Conservation (phyloP, 106 monocot species). For the Dendrobium catenatum region DNA sequence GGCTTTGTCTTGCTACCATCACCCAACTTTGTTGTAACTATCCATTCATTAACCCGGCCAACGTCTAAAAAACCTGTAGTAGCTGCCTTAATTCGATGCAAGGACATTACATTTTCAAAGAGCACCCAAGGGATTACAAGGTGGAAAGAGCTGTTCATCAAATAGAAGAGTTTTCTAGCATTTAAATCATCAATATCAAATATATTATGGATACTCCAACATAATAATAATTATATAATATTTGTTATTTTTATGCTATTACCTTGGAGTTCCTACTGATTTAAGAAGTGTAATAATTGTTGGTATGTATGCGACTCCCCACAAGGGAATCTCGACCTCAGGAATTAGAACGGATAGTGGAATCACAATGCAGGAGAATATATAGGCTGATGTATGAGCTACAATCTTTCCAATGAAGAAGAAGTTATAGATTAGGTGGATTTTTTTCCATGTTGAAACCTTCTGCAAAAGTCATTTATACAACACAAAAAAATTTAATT, state of each 20-base stretch:
- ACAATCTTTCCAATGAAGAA: constrained; percentile 49
- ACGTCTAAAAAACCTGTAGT: constrained; percentile 44
- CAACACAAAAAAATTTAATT: too few species aligned
- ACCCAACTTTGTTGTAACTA: constrained; percentile 71
- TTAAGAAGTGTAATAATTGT: constrained; percentile 32
- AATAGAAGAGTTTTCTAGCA: not conserved
- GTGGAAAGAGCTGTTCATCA: constrained; percentile 46
- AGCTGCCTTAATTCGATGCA: constrained; percentile 68
- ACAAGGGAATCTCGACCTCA: constrained; percentile 38
- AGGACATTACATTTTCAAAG: constrained; percentile 73
- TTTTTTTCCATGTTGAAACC: constrained; percentile 40
- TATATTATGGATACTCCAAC: not conserved
- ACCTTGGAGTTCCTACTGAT: constrained; percentile 51
- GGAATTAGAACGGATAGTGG: constrained; percentile 29
- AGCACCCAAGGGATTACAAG: constrained; percentile 55
- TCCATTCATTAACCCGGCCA: constrained; percentile 68
- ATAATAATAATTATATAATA: not conserved
- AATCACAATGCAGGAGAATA: constrained; percentile 40
- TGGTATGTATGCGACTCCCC: constrained; percentile 42
- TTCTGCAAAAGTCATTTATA: constrained; percentile 28
- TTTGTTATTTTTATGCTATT: not conserved
- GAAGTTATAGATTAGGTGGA: constrained; percentile 43
- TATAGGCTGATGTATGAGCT: constrained; percentile 34
- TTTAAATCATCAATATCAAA: not conserved
- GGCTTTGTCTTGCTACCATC: constrained; percentile 38